Conservation (phyloP, 306 rosid species). For the Lagenaria siceraria region DNA sequence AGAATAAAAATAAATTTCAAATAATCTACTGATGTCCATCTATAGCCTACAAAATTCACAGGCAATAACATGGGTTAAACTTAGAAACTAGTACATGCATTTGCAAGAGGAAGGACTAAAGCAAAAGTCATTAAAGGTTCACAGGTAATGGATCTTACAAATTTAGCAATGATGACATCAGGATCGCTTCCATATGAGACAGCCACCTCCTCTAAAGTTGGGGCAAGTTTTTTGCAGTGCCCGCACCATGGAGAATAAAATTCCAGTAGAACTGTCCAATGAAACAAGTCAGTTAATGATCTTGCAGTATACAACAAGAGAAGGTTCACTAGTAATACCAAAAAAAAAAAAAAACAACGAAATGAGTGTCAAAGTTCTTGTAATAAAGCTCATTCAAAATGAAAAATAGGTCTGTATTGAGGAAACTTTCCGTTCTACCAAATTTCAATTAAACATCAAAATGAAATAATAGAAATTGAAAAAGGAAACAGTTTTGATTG, state of each 20-base stretch:
- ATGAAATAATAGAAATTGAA: background rate
- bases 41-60: background rate
- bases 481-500: background rate
- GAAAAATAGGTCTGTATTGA: background rate
- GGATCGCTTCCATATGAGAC: conserved; percentile 52
- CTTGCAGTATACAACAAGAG: background rate
- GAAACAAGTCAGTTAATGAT: conserved; percentile 1
- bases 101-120: background rate
- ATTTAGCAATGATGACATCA: conserved; percentile 61
- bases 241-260: conserved; percentile 98
- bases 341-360: background rate
- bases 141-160: conserved; percentile 36
- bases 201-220: conserved; percentile 87
- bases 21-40: background rate
- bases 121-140: background rate
- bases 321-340: background rate
- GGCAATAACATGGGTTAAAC: background rate
- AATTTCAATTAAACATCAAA: background rate
- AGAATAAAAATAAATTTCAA: background rate
- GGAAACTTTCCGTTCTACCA: background rate
- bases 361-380: background rate
- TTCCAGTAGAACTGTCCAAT: conserved; percentile 62
- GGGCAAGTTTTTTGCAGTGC: conserved; percentile 86
- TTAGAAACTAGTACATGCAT: background rate
- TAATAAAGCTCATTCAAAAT: background rate